Base-by-base conservation (phyloP, 192 early-diverging fungal species). In the Tieghemiomyces parasiticus region DNA sequence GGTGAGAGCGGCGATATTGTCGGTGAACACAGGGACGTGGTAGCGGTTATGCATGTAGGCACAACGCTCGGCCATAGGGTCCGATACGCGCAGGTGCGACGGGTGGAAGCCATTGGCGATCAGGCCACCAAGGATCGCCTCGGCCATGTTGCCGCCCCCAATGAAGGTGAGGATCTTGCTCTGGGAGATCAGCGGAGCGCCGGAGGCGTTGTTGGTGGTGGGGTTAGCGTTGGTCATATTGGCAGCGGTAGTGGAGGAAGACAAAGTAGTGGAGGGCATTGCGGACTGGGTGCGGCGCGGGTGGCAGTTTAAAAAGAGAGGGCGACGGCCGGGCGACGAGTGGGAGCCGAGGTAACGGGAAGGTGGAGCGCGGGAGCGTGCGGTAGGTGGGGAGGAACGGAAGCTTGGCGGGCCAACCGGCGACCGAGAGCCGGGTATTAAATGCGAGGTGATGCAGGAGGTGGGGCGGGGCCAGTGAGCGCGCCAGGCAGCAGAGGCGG, bases 111-210 rank as follows among this genome's bases (percentile, higher is more conserved):
- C 87, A 8, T 71, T 81, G 64, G 83, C 73, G 59, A 91, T 70
- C 35, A 96, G 78, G 28, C 93, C 93, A 16, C 85, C 90, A 38
- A 93, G 78, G 59, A 96, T 93, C 60, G 93, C 89, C 61, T 83
- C 81, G 45, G 88, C 91, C 93, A 96, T 96, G 70, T 96, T 92
- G 60, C 93, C 93, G 51, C 93, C 93, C 65, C 93, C 93, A 60
- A 88, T 86, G 67, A 88, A 86, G 55, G 74, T 71, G 35, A 88
- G 72, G 54, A 56, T 29, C 24, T 56, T 56, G 34, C 31, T 34
- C 28, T 34, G 28, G 31, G 54, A 31, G 1, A 56, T 8, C 2
- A 28, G 22, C 6, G 50, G 2, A 25, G 50, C 50, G 0, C 20
- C 14, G 19, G 50, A 29, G 50, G 22, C 50, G 14, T 2, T 13